Percentiles rank a stretch among this genome's conserved stretches.
Evolutionary conservation across 192 early-diverging fungal species (phyloP).

Genomic region (Paraglomus occultum): DNA sequence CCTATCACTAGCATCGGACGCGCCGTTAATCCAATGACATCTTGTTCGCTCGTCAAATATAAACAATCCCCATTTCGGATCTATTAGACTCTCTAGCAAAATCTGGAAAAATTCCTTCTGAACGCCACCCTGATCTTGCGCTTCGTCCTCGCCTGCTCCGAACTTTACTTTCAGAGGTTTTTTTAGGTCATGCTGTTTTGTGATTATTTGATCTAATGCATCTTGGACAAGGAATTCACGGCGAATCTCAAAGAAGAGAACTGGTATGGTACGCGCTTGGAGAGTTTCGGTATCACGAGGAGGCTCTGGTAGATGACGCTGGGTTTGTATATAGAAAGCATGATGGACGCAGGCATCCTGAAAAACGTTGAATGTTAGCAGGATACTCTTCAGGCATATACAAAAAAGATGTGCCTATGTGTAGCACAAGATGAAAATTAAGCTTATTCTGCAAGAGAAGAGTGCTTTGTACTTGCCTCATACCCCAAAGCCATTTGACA

Average conservation of each 20-base stretch:
- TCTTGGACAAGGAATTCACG: conserved; percentile 72
- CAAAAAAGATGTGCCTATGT: no score
- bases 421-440: no score
- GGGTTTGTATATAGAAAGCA: conserved; percentile 72
- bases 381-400: no score
- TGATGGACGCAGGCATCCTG: conserved; percentile 73
- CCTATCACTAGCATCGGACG: conserved; percentile 33
- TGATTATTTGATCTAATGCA: conserved; percentile 67
- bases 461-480: conserved; percentile 42
- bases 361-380: no score
- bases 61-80: conserved; percentile 78
- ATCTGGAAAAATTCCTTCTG: conserved; percentile 94
- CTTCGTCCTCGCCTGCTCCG: conserved; percentile 86
- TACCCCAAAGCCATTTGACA: conserved; percentile 74
- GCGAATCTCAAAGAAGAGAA: conserved; percentile 75
- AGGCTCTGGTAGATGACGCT: conserved; percentile 60
- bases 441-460: no score
- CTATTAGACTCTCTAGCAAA: conserved; percentile 69
- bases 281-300: conserved; percentile 43
- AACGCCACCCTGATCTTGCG: conserved; percentile 94
- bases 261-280: conserved; percentile 70
- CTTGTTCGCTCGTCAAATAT: conserved; percentile 56
- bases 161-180: conserved; percentile 85
- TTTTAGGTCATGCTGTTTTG: conserved; percentile 64
- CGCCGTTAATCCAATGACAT: conserved; percentile 73